Evolutionary conservation across 129 eudicot genomes (phyloP).

Genomic region (Helianthus tuberosus): DNA sequence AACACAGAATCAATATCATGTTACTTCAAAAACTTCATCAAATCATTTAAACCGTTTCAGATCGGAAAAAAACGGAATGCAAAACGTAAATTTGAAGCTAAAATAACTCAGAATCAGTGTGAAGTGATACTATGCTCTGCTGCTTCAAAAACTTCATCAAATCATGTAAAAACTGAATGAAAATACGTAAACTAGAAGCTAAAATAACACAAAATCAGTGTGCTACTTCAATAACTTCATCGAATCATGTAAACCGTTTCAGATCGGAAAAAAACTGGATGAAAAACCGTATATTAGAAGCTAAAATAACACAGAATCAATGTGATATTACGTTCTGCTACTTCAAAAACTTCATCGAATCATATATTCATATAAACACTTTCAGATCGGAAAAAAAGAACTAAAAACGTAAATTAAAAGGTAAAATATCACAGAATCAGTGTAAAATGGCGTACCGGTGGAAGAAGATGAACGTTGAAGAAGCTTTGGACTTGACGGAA

Average conservation of each 20-base stretch:
- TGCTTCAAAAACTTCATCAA: background rate
- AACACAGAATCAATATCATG: background rate
- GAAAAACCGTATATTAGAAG: background rate
- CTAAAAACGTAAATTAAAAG: background rate
- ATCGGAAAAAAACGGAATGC: background rate
- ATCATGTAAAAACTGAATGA: background rate
- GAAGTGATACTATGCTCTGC: too few species aligned
- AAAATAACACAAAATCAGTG: background rate
- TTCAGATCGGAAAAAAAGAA: background rate
- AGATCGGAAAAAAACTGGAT: background rate
- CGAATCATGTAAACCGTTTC: background rate
- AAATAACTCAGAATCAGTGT: too few species aligned
- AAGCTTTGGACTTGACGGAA: background rate
- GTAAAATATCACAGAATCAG: background rate
- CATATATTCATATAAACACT: background rate
- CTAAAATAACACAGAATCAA: background rate
- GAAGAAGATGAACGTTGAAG: background rate
- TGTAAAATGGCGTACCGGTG: background rate
- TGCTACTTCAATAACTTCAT: too few species aligned
- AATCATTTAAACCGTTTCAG: background rate
- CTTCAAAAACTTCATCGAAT: too few species aligned
- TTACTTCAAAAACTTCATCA: too few species aligned
- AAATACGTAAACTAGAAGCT: background rate
- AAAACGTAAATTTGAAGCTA: background rate
- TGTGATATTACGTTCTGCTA: too few species aligned